A percentile compares a stretch with the other conserved stretches of the same genome.
These are phyloP conservation scores for Keithomyces neogunnii DNA, from an alignment of 2,329 filamentous ascomycete genomes.

Conservation along the genomic window DNA sequence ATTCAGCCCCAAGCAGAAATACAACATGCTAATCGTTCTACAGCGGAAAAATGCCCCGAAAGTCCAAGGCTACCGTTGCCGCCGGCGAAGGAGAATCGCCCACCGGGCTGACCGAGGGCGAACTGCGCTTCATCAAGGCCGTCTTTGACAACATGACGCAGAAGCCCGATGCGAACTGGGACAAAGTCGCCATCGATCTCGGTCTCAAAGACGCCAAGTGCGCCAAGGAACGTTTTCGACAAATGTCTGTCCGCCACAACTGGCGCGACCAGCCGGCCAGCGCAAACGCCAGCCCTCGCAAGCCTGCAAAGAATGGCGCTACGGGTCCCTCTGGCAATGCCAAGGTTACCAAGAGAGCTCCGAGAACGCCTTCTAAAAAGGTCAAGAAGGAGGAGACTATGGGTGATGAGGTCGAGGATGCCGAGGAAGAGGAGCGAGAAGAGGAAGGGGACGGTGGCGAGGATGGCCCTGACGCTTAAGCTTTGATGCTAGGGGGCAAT, in stretches of 20 bases:
- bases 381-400: constrained; percentile 8
- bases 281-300: constrained; percentile 17
- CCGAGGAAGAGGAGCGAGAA: constrained; percentile 9
- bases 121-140: constrained; percentile 30
- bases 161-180: constrained; percentile 33
- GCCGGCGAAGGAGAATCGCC: constrained; percentile 12
- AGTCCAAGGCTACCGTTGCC: background rate
- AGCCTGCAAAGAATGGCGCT: constrained; percentile 13
- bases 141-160: constrained; percentile 33
- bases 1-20: no score
- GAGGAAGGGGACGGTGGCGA: constrained; percentile 8
- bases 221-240: constrained; percentile 32
- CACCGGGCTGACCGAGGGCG: constrained; percentile 22
- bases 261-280: constrained; percentile 22
- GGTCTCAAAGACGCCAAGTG: constrained; percentile 32
- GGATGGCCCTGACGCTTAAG: background rate
- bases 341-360: constrained; percentile 24
- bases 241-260: constrained; percentile 30
- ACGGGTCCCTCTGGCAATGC: constrained; percentile 11
- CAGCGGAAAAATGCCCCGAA: constrained; percentile 3
- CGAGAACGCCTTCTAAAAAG: constrained; percentile 22
- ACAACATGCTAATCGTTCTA: no score
- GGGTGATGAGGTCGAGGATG: constrained; percentile 1
- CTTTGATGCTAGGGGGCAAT: no score
- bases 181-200: constrained; percentile 25